phyloP scores from a whole-genome alignment of 768 basidiomycete genomes.

The Lactarius vividus region DNA sequence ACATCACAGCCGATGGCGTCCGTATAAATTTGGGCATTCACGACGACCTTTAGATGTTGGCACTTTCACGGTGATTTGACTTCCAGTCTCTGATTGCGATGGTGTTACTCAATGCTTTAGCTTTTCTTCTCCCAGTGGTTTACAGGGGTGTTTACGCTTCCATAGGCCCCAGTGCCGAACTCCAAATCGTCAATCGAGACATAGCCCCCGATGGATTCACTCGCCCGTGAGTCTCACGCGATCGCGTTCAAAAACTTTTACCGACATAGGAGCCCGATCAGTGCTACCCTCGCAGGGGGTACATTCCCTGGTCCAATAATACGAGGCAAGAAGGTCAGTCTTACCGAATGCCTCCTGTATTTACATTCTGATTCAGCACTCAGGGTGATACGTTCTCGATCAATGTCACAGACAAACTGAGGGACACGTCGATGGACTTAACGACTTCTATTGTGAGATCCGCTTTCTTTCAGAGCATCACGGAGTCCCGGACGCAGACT shows the following conservation, averaged over 20 bases:
- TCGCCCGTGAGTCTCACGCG: slow-evolving; percentile 20
- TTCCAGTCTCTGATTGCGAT: not conserved
- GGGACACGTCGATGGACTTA: slow-evolving; percentile 3
- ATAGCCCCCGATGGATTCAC: slow-evolving; percentile 31
- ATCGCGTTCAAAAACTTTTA: not conserved
- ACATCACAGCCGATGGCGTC: not conserved
- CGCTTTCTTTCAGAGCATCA: not conserved
- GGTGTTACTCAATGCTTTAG: slow-evolving; percentile 6
- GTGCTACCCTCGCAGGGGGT: slow-evolving; percentile 9
- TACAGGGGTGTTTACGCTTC: slow-evolving; percentile 13
- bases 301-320: slow-evolving; percentile 19
- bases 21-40: not conserved
- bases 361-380: not conserved
- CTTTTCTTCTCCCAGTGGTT: slow-evolving; percentile 9
- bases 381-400: slow-evolving; percentile 15
- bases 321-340: slow-evolving; percentile 1
- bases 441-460: slow-evolving; percentile 13
- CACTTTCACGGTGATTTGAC: not conserved
- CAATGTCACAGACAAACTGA: slow-evolving; percentile 7
- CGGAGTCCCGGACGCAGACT: not conserved
- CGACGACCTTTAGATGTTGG: not conserved
- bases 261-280: not conserved
- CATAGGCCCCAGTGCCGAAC: slow-evolving; percentile 28
- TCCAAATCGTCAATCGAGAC: slow-evolving; percentile 24
- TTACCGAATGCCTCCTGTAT: too few species aligned